Conservation (phyloP, 2,329 filamentous ascomycete genomes). For the Daldinia sp. region DNA sequence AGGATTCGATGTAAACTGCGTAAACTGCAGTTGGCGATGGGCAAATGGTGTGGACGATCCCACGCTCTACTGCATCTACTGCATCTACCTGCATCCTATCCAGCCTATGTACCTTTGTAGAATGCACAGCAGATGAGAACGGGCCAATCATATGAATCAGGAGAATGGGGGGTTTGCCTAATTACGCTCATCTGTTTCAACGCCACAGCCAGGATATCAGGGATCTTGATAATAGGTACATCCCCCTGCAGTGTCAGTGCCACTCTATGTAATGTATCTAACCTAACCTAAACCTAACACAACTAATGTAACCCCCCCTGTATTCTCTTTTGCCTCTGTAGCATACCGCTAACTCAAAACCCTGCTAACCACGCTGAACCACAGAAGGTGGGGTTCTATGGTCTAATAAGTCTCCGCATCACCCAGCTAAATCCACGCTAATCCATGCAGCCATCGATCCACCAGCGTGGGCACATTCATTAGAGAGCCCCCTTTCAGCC, state of each 20-base stretch:
- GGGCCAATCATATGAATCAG: conserved; percentile 6
- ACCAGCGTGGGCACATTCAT: conserved; percentile 30
- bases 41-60: conserved; percentile 37
- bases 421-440: not conserved
- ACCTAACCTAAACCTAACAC: too few relatives aligned
- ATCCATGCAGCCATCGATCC: not conserved
- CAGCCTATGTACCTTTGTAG: conserved; percentile 8
- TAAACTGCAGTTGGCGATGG: conserved; percentile 26
- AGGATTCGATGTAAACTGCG: conserved; percentile 35
- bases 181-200: conserved; percentile 31
- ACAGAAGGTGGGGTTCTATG: conserved; percentile 22
- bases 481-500: conserved; percentile 10
- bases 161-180: conserved; percentile 17
- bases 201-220: conserved; percentile 31
- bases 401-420: conserved; percentile 16
- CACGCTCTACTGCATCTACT: conserved; percentile 29
- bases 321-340: not conserved
- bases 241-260: not conserved
- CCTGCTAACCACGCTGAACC: conserved; percentile 1
- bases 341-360: conserved; percentile 4
- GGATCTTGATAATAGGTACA: not conserved
- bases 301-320: not conserved
- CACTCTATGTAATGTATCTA: not conserved
- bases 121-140: not conserved
- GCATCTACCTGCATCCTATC: conserved; percentile 7